Evolutionary conservation across 2,329 filamentous ascomycete species (phyloP).

Genomic region (Blumeria graminis): DNA sequence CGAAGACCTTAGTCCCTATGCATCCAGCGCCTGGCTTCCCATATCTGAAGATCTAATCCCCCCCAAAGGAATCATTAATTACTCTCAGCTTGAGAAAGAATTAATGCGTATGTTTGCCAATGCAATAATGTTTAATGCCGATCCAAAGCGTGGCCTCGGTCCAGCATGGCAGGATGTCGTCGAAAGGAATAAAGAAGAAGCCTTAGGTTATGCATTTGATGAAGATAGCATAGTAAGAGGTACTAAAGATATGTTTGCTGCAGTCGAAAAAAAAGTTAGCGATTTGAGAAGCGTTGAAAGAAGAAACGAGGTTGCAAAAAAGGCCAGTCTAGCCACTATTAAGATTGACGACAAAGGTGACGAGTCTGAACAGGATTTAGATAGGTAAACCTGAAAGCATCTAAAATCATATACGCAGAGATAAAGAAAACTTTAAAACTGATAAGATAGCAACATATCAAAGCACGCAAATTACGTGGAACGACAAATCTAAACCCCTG

Average conservation of each 20-base stretch:
- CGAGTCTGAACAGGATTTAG: too few relatives aligned
- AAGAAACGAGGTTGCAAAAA: slow-evolving; percentile 6
- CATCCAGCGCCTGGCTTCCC: slow-evolving; percentile 36
- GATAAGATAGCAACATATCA: too few relatives aligned
- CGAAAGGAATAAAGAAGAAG: slow-evolving; percentile 19
- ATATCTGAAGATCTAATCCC: slow-evolving; percentile 57
- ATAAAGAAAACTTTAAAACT: too few relatives aligned
- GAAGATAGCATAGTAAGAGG: slow-evolving; percentile 77
- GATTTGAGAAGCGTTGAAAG: slow-evolving; percentile 13
- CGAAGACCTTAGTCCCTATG: slow-evolving; percentile 30
- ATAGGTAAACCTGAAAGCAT: too few relatives aligned
- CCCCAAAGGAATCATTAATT: slow-evolving; percentile 79
- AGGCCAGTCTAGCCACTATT: too few relatives aligned
- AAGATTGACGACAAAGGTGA: too few relatives aligned
- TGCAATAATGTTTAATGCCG: slow-evolving; percentile 93
- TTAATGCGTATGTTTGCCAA: slow-evolving; percentile 94
- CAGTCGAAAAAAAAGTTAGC: slow-evolving; percentile 37
- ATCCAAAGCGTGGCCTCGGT: slow-evolving; percentile 44
- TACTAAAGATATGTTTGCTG: slow-evolving; percentile 69
- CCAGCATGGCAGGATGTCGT: slow-evolving; percentile 18
- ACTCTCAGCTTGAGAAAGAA: slow-evolving; percentile 75
- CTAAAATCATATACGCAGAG: too few relatives aligned
- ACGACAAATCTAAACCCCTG: too few relatives aligned
- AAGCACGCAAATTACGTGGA: too few relatives aligned
- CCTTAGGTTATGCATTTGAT: slow-evolving; percentile 36